phyloP scores from a whole-genome alignment of 2,329 filamentous ascomycete genomes.

The Neophaeococcomyces aloes region DNA sequence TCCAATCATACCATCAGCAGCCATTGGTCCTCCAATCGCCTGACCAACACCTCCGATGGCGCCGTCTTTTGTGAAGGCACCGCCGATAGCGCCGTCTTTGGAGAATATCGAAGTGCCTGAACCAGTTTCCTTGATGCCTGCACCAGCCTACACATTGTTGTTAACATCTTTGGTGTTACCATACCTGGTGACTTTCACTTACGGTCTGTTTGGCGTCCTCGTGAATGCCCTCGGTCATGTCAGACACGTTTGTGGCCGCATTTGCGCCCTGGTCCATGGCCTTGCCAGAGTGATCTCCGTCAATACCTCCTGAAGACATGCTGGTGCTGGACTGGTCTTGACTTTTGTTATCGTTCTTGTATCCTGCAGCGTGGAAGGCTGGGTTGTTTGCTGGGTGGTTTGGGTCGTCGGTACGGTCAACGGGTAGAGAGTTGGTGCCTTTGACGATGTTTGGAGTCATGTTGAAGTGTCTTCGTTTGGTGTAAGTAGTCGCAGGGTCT shows the following conservation, averaged over 20 bases:
- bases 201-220: slow-evolving; percentile 1
- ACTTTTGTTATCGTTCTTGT: not conserved
- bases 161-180: not conserved
- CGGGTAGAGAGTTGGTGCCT: not conserved
- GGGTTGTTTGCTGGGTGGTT: not conserved
- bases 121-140: not conserved
- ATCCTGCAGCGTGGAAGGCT: not conserved
- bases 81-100: not conserved
- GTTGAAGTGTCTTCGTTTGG: no score
- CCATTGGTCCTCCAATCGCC: slow-evolving; percentile 13
- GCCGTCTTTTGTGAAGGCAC: slow-evolving; percentile 5
- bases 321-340: not conserved
- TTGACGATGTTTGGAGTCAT: slow-evolving; percentile 3
- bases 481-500: no score
- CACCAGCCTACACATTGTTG: not conserved
- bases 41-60: slow-evolving; percentile 10
- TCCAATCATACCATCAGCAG: slow-evolving; percentile 10
- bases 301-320: not conserved
- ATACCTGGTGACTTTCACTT: not conserved
- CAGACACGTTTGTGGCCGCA: not conserved
- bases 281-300: slow-evolving; percentile 2
- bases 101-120: slow-evolving; percentile 1
- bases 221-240: slow-evolving; percentile 3
- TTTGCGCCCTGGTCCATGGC: not conserved
- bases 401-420: not conserved